A percentile compares a stretch with the other conserved stretches of the same genome.
These are phyloP conservation scores for Potentilla sterilis DNA, from an alignment of 306 rosid species.

Conservation along the genomic window DNA sequence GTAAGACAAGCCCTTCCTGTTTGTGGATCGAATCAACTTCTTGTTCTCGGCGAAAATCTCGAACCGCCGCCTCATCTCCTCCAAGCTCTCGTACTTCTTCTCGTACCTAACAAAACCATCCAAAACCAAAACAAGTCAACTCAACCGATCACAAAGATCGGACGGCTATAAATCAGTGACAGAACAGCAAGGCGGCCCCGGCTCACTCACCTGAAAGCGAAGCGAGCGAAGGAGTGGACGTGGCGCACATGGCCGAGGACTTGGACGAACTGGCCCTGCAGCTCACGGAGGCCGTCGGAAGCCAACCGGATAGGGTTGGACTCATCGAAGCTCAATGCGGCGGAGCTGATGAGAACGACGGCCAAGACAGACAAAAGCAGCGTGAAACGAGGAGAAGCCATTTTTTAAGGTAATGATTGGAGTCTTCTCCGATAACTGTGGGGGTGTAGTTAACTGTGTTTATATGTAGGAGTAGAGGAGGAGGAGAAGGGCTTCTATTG, in stretches of 20 bases:
- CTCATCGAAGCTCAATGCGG: slow-evolving; percentile 58
- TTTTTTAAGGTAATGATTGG: slow-evolving; percentile 7
- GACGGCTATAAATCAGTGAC: neutral
- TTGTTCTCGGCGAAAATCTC: slow-evolving; percentile 62
- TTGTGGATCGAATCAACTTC: slow-evolving; percentile 61
- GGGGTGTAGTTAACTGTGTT: neutral
- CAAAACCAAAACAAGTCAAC: neutral
- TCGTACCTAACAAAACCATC: slow-evolving; percentile 36
- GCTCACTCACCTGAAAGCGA: slow-evolving; percentile 43
- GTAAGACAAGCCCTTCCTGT: slow-evolving; percentile 55
- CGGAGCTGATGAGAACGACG: slow-evolving; percentile 30
- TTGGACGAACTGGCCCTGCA: slow-evolving; percentile 47
- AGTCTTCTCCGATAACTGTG: slow-evolving; percentile 10
- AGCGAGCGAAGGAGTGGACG: slow-evolving; percentile 74
- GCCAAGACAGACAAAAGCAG: slow-evolving; percentile 30
- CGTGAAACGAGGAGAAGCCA: slow-evolving; percentile 45
- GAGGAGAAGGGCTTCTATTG: neutral
- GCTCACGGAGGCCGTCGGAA: slow-evolving; percentile 47
- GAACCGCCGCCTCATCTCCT: slow-evolving; percentile 67
- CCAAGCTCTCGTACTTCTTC: slow-evolving; percentile 59
- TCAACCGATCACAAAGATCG: neutral
- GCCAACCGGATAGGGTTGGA: slow-evolving; percentile 67
- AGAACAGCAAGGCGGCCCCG: neutral
- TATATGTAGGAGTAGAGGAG: neutral
- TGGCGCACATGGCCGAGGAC: slow-evolving; percentile 56